Evolutionary conservation across 1,284 basidiomycete species (phyloP), one percentile per base, ranked within the genome.

Genomic region (Papiliotrema nemorosa): DNA sequence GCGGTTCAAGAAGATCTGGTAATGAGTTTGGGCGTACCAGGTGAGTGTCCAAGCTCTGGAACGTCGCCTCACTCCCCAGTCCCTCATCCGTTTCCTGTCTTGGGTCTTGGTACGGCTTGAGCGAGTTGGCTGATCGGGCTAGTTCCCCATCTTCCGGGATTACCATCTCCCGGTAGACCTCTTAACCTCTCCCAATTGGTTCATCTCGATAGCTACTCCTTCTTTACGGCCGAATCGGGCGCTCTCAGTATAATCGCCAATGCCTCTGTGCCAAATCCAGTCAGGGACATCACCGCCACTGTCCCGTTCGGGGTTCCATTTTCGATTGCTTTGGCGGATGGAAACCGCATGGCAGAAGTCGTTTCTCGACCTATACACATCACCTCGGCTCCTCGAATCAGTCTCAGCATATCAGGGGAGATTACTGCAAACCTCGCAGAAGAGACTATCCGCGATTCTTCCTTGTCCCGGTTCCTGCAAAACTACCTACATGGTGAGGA

Each of bases 221-320:
- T 75, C 20, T 39, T 58, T 5, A 64, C 62, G 3, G 33, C 12
- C 18, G 46, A 35, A 3, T 48, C 39, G 18, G 36, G 46, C 5
- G 55, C 47, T 9, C 53, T 75, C 1, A 49, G 50, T 4, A 64
- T 75, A 35, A 42, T 35, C 3, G 73, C 69, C 1, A 26, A 47
- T 1, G 72, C 68, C 0, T 61, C 64, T 1, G 39, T 72, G 10
- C 66, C 66, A 4, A 72, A 72, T 47, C 52, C 59, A 22, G 21
- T 54, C 24, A 57, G 56, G 1, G 37, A 53, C 18, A n/a, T 68
- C 24, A 57, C 55, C 27, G 53, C 54, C 10, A 61, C 53, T 5
- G 27, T 75, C 5, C 67, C 67, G 1, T 71, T 69, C 39, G 54
- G 57, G 12, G 46, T 75, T 10, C 70, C 70, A 0, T 75, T 75